Evolutionary conservation across 129 eudicot genomes (phyloP), one percentile per base, ranked within the genome.

Genomic region (Centella asiatica): DNA sequence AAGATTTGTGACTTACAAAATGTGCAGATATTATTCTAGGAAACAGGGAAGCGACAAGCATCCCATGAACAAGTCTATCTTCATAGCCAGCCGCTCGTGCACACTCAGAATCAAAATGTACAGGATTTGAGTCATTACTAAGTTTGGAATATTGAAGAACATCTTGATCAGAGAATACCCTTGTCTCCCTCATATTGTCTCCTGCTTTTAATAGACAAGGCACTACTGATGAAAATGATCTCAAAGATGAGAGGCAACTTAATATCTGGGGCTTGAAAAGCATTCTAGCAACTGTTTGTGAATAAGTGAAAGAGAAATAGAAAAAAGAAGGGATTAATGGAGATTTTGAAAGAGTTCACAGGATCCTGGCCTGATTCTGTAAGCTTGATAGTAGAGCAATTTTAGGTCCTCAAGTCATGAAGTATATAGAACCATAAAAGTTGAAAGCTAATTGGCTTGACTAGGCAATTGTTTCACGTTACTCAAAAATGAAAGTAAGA

Each of bases 41-140:
- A 60, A 92, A 87, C 44, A 92, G 18, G 51, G 99, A 73, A 29
- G 96, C 86, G 32, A 87, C 96, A 23, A 92, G 96, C 80, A 92
- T 73, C 65, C 99, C 99, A 27, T 89, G 99, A 62, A 87, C 96
- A 3, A 86, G 47, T 26, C 42, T 47, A 65, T 74, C 95, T 31
- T 57, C 51, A 67, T 74, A 87, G 8, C 96, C 96, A 25, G 90
- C 95, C 59, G 72, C 55, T 50, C 22, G 72, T 20, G 99, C 96
- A 71, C 33, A 72, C 39, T 80, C 84, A 20, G 77, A 36, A 70
- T 87, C 92, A 31, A 82, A 87, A 79, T 92, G 99, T 61, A 92
- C 44, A 37, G 88, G 96, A 71, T 92, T 92, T 34, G 56, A 72
- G 39, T 92, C 99, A 47, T 53, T 64, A 63, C 86, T 92, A 61